These are phyloP conservation scores for Golubevia pallescens DNA, from an alignment of 1,284 basidiomycete species.

Conservation along the genomic window DNA sequence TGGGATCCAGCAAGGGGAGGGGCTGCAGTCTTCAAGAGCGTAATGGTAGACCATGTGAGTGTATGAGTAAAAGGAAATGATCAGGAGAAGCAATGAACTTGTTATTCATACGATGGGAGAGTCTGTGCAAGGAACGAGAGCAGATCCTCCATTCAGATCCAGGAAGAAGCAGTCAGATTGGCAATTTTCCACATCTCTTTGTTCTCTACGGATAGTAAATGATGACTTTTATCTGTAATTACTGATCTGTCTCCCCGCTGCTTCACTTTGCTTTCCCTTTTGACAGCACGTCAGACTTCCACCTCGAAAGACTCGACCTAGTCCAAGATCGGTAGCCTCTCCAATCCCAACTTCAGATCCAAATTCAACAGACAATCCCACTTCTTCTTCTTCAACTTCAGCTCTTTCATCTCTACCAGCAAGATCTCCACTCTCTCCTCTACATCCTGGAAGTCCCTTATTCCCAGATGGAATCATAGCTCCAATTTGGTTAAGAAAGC, in stretches of 20 bases:
- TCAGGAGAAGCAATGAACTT: too few relatives aligned
- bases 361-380: neutral
- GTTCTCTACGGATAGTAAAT: neutral
- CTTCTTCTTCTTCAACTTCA: slow-evolving; percentile 13
- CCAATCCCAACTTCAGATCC: neutral
- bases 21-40: slow-evolving; percentile 39
- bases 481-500: slow-evolving; percentile 95
- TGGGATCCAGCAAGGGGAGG: slow-evolving; percentile 40
- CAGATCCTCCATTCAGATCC: slow-evolving; percentile 1
- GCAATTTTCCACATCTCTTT: too few relatives aligned
- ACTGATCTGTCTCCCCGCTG: too few relatives aligned
- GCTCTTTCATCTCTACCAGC: slow-evolving; percentile 33
- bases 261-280: neutral
- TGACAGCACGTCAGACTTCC: slow-evolving; percentile 77
- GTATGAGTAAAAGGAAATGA: neutral
- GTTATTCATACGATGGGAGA: too few relatives aligned
- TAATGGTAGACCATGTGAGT: slow-evolving; percentile 34
- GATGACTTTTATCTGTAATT: too few relatives aligned
- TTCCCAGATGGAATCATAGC: slow-evolving; percentile 93
- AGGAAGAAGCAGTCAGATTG: too few relatives aligned
- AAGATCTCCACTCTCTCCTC: slow-evolving; percentile 87
- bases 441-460: slow-evolving; percentile 83
- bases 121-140: neutral
- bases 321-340: slow-evolving; percentile 66
- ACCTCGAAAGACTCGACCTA: slow-evolving; percentile 75